Percentiles rank a stretch among this genome's conserved stretches.
Evolutionary conservation across 2,329 filamentous ascomycete species (phyloP).

Genomic region (Microcera coccophila): DNA sequence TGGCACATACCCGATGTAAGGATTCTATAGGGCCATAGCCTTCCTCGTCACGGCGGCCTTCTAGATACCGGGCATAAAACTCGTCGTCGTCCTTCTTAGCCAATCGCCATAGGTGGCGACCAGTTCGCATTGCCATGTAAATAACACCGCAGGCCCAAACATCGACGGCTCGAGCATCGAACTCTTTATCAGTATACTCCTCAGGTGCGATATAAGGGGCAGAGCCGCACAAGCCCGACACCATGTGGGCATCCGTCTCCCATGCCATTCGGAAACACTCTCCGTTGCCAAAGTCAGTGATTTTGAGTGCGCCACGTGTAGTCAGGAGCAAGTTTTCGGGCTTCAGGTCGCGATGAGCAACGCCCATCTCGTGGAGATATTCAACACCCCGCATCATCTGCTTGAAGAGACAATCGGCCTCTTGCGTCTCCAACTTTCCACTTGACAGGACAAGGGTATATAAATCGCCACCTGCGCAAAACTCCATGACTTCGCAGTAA

Average conservation of each 20-base stretch:
- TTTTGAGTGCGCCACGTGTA: constrained; percentile 88
- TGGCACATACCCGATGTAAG: constrained; percentile 74
- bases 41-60: constrained; percentile 88
- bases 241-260: constrained; percentile 98
- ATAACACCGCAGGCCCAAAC: constrained; percentile 98
- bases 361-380: constrained; percentile 99
- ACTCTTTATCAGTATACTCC: constrained; percentile 92
- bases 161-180: constrained; percentile 95
- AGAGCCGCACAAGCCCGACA: constrained; percentile 90
- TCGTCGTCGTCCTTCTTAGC: constrained; percentile 96
- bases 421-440: constrained; percentile 83
- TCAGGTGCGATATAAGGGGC: constrained; percentile 97
- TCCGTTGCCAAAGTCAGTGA: constrained; percentile 97
- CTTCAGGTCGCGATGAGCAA: constrained; percentile 93
- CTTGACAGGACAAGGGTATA: constrained; percentile 90
- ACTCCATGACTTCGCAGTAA: constrained; percentile 99
- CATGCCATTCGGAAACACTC: constrained; percentile 99
- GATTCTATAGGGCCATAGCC: constrained; percentile 96
- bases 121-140: constrained; percentile 99
- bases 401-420: constrained; percentile 98
- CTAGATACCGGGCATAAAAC: constrained; percentile 91
- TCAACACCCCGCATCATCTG: constrained; percentile 98
- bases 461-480: constrained; percentile 91
- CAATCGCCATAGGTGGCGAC: constrained; percentile 92
- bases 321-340: constrained; percentile 95